These are phyloP conservation scores for Periglandula ipomoeae DNA, from an alignment of 2,329 filamentous ascomycete species.

Conservation along the genomic window DNA sequence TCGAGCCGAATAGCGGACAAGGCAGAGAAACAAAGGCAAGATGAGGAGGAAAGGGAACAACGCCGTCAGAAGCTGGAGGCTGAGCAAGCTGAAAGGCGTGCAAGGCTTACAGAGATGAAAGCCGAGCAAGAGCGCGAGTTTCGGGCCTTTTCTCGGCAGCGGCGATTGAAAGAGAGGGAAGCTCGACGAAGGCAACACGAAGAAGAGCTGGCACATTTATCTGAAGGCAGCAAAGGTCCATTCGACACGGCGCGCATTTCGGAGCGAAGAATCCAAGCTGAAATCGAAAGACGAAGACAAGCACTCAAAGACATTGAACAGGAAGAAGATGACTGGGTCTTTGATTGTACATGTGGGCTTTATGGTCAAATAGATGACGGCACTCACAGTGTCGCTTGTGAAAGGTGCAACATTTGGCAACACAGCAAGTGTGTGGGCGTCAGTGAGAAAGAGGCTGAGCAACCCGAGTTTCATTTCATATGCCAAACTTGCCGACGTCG, in stretches of 20 bases:
- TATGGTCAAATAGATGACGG: slow-evolving; percentile 93
- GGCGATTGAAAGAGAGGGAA: slow-evolving; percentile 79
- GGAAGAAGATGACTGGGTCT: slow-evolving; percentile 84
- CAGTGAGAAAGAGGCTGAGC: slow-evolving; percentile 67
- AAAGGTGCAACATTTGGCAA: slow-evolving; percentile 92
- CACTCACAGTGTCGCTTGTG: slow-evolving; percentile 86
- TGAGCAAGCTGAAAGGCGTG: slow-evolving; percentile 55
- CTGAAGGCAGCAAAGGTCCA: slow-evolving; percentile 61
- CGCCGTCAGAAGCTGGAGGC: slow-evolving; percentile 44
- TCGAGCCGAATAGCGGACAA: slow-evolving; percentile 84
- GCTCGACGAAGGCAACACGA: slow-evolving; percentile 74
- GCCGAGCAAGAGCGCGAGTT: slow-evolving; percentile 67
- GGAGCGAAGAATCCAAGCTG: slow-evolving; percentile 69
- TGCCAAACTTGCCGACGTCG: slow-evolving; percentile 69
- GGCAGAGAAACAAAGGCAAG: slow-evolving; percentile 65
- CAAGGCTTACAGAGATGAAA: slow-evolving; percentile 50
- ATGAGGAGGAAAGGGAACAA: slow-evolving; percentile 62
- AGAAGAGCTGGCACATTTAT: slow-evolving; percentile 70
- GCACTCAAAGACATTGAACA: slow-evolving; percentile 61
- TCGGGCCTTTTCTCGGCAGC: slow-evolving; percentile 74
- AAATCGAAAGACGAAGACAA: slow-evolving; percentile 71
- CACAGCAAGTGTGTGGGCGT: slow-evolving; percentile 89
- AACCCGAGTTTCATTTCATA: slow-evolving; percentile 78
- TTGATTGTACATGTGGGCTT: slow-evolving; percentile 87
- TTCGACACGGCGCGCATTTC: slow-evolving; percentile 56